A percentile compares a stretch with the other conserved stretches of the same genome.
phyloP scores from a whole-genome alignment of 768 basidiomycete genomes.

The Coprinellus micaceus region DNA sequence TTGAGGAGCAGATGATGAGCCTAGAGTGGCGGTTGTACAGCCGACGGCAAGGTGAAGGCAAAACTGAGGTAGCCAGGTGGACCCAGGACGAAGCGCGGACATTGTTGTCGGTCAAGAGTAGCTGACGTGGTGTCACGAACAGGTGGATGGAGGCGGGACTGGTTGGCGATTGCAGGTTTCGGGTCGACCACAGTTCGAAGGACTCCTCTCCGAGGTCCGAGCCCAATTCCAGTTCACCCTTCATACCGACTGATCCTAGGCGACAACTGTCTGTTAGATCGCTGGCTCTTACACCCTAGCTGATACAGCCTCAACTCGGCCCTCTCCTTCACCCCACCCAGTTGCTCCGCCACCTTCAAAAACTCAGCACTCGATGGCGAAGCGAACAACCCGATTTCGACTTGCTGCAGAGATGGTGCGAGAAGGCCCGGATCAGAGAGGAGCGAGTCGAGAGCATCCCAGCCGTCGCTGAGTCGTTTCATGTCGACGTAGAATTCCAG shows the following conservation, averaged over 20 bases:
- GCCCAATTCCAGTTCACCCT: conserved; percentile 13
- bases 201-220: too few species aligned
- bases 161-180: too few species aligned
- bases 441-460: conserved; percentile 33
- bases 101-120: too few species aligned
- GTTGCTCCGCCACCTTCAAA: conserved; percentile 26
- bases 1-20: too few species aligned
- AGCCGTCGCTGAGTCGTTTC: conserved; percentile 31
- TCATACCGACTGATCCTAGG: conserved; percentile 36
- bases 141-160: too few species aligned
- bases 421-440: conserved; percentile 27
- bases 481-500: conserved; percentile 42
- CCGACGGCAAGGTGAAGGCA: too few species aligned
- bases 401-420: conserved; percentile 23
- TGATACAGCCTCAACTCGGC: conserved; percentile 36
- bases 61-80: too few species aligned
- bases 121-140: too few species aligned
- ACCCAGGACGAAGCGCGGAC: too few species aligned
- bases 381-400: conserved; percentile 42
- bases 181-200: too few species aligned
- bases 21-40: too few species aligned
- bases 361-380: conserved; percentile 31
- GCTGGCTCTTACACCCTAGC: conserved; percentile 38
- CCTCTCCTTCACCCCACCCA: conserved; percentile 24
- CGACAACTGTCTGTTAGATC: conserved; percentile 33